These are phyloP conservation scores for Aspergillus pseudonomiae DNA, from an alignment of 2,329 filamentous ascomycete genomes.

Conservation along the genomic window DNA sequence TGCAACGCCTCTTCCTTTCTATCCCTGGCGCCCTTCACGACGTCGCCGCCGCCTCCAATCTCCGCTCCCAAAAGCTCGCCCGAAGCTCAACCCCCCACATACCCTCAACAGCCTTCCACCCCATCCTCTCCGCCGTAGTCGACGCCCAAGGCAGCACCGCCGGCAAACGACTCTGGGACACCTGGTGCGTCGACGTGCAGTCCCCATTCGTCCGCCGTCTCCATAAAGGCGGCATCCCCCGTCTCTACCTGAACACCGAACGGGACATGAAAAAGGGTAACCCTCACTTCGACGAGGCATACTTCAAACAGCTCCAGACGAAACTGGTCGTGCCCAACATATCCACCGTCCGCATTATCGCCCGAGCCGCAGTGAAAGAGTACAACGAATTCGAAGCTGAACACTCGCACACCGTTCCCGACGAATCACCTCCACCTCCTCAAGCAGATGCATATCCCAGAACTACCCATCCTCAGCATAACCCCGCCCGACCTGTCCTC, in stretches of 20 bases:
- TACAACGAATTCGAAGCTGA: slow-evolving; percentile 15
- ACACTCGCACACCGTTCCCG: not conserved
- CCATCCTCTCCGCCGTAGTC: slow-evolving; percentile 58
- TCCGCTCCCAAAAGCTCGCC: slow-evolving; percentile 13
- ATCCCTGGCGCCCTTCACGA: slow-evolving; percentile 36
- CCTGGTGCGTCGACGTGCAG: slow-evolving; percentile 47
- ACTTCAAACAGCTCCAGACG: slow-evolving; percentile 26
- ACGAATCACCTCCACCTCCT: not conserved
- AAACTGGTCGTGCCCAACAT: slow-evolving; percentile 38
- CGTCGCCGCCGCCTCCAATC: slow-evolving; percentile 26
- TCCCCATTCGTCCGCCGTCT: slow-evolving; percentile 24
- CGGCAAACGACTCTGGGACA: slow-evolving; percentile 53
- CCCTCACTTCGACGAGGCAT: slow-evolving; percentile 30
- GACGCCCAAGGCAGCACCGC: slow-evolving; percentile 50
- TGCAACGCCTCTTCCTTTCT: slow-evolving; percentile 35
- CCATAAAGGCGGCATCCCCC: slow-evolving; percentile 31
- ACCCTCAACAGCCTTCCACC: slow-evolving; percentile 52
- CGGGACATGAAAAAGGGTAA: slow-evolving; percentile 25
- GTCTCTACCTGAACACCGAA: slow-evolving; percentile 28
- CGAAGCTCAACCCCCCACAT: slow-evolving; percentile 31
- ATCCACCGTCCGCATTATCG: slow-evolving; percentile 41
- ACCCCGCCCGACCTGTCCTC: slow-evolving; percentile 28
- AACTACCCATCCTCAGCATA: slow-evolving; percentile 1
- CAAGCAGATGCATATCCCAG: not conserved
- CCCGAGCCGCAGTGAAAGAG: slow-evolving; percentile 37